A percentile compares a stretch with the other conserved stretches of the same genome.
Evolutionary conservation across 371 early-diverging fungal genomes (phyloP).

Genomic region (Lichtheimia hyalospora): DNA sequence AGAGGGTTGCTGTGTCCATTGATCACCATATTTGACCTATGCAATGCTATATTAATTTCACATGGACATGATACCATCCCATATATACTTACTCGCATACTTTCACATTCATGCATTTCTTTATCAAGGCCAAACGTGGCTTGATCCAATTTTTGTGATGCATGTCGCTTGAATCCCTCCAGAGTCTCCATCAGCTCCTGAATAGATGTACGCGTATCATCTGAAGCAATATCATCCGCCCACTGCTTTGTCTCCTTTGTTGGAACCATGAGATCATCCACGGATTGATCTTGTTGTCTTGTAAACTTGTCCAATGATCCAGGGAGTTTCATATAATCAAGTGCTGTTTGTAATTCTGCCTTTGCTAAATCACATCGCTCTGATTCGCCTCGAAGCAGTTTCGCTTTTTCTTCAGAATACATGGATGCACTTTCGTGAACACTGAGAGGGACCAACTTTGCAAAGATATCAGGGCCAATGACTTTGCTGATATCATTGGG

Average conservation of each 20-base stretch:
- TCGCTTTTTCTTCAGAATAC: slow-evolving; percentile 95
- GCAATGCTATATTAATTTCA: background rate
- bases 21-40: slow-evolving; percentile 71
- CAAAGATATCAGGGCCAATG: slow-evolving; percentile 86
- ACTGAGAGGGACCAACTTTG: slow-evolving; percentile 82
- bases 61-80: background rate
- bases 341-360: slow-evolving; percentile 80
- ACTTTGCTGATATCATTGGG: slow-evolving; percentile 71
- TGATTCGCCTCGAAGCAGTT: slow-evolving; percentile 77
- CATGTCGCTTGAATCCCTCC: slow-evolving; percentile 59
- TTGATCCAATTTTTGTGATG: slow-evolving; percentile 66
- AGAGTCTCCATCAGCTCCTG: slow-evolving; percentile 59
- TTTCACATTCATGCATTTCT: slow-evolving; percentile 87
- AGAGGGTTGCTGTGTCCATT: slow-evolving; percentile 87
- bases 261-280: slow-evolving; percentile 53
- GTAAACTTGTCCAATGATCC: slow-evolving; percentile 75
- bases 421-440: slow-evolving; percentile 91
- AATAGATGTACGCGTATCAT: slow-evolving; percentile 43
- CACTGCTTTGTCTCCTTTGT: slow-evolving; percentile 62
- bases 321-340: slow-evolving; percentile 87
- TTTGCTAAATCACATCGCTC: slow-evolving; percentile 81
- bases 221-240: slow-evolving; percentile 58
- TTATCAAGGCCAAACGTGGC: slow-evolving; percentile 68
- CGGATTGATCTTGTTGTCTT: slow-evolving; percentile 25
- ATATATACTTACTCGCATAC: slow-evolving; percentile 57